These are phyloP conservation scores for Fusarium sp. DNA, from an alignment of 2,329 filamentous ascomycete genomes.

Conservation along the genomic window DNA sequence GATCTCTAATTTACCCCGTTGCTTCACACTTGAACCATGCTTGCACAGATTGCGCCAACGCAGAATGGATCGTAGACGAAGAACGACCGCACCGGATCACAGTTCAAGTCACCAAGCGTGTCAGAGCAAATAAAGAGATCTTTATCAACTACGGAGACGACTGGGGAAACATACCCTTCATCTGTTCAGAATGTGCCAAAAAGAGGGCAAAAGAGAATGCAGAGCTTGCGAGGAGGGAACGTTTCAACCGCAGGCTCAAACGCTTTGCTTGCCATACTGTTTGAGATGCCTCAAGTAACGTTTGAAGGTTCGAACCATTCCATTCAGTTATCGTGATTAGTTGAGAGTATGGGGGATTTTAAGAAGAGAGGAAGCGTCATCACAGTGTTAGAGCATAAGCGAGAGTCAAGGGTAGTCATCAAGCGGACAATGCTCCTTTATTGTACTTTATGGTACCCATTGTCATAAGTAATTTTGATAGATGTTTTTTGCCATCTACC, in stretches of 20 bases:
- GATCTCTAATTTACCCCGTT: conserved; percentile 39
- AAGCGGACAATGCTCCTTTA: conserved; percentile 57
- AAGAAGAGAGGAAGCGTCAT: conserved; percentile 14
- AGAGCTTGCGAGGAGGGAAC: neutral
- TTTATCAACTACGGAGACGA: conserved; percentile 53
- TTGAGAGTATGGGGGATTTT: neutral
- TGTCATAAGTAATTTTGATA: conserved; percentile 62
- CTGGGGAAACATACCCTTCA: conserved; percentile 46
- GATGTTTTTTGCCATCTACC: conserved; percentile 61
- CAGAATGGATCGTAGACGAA: conserved; percentile 25
- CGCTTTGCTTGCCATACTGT: neutral
- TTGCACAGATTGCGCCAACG: conserved; percentile 51
- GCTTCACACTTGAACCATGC: conserved; percentile 53
- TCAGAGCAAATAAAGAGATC: conserved; percentile 52
- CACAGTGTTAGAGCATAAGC: conserved; percentile 25
- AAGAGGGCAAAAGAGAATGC: neutral
- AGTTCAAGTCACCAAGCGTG: conserved; percentile 22
- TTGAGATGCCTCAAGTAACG: no score
- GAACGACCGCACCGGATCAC: conserved; percentile 31
- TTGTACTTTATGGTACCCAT: conserved; percentile 61
- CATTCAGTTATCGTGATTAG: neutral
- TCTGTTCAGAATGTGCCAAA: conserved; percentile 44
- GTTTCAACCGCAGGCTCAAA: neutral
- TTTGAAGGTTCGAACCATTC: neutral
- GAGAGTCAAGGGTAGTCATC: conserved; percentile 47